Conservation (phyloP, 371 early-diverging fungal species). For the Mucor circinelloides region DNA sequence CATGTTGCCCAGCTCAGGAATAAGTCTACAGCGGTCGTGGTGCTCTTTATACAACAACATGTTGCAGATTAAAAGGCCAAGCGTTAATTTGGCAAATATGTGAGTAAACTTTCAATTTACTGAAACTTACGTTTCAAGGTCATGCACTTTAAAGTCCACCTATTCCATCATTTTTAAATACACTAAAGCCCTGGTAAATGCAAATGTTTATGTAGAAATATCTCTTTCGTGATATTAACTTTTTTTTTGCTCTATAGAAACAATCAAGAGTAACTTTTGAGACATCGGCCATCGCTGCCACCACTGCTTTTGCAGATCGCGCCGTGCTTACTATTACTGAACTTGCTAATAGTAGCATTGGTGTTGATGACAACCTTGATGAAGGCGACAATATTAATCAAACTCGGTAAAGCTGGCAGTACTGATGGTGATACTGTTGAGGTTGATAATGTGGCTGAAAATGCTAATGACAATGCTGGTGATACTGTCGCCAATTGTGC, state of each 20-base stretch:
- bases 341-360: background rate
- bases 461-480: background rate
- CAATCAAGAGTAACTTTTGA: background rate
- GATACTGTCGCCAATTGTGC: background rate
- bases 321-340: background rate
- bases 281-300: background rate
- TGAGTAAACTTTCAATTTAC: background rate
- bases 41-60: too few species aligned
- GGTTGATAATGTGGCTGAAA: background rate
- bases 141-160: background rate
- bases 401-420: background rate
- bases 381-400: background rate
- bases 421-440: too few species aligned
- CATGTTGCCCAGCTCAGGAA: too few species aligned
- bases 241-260: background rate
- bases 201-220: background rate
- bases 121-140: conserved; percentile 4
- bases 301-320: background rate
- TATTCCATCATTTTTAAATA: conserved; percentile 4
- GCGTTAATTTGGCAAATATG: background rate
- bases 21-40: too few species aligned
- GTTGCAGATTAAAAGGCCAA: conserved; percentile 1
- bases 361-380: background rate
- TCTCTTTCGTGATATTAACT: conserved; percentile 1
- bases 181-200: background rate